phyloP scores from a whole-genome alignment of 331 rosid genomes.

The Prunus yedoensis region DNA sequence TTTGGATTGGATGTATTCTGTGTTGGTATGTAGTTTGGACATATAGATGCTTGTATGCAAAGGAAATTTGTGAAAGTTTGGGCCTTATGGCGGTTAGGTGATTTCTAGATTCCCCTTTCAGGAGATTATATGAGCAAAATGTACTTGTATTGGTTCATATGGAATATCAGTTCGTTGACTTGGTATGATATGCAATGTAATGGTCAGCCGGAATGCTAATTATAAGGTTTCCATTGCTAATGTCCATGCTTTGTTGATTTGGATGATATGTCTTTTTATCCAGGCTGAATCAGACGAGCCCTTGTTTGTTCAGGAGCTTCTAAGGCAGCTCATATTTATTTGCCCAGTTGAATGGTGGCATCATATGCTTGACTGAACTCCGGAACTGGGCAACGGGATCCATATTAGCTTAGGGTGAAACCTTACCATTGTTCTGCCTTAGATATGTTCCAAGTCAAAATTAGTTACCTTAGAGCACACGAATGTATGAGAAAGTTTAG shows the following conservation, averaged over 20 bases:
- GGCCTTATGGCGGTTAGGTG: background rate
- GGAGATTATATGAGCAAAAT: conserved; percentile 4
- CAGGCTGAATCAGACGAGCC: background rate
- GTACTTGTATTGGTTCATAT: background rate
- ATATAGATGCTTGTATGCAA: conserved; percentile 3
- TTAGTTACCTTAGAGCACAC: too few species aligned
- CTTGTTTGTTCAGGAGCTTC: background rate
- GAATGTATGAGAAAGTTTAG: too few species aligned
- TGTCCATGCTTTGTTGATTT: background rate
- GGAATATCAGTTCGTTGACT: conserved; percentile 9
- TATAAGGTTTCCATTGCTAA: background rate
- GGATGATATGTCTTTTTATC: background rate
- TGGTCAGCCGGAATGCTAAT: background rate
- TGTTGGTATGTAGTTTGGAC: conserved; percentile 18
- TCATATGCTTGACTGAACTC: background rate
- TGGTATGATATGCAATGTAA: background rate
- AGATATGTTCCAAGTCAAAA: background rate
- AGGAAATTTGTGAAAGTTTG: conserved; percentile 23
- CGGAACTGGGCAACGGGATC: too few species aligned
- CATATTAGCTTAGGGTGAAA: background rate
- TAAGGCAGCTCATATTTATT: background rate
- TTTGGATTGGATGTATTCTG: background rate
- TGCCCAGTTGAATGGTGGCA: background rate
- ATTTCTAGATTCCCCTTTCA: background rate
- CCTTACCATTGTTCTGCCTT: background rate